Base-by-base conservation (phyloP, 768 basidiomycete species). In the Kwoniella europaea region DNA sequence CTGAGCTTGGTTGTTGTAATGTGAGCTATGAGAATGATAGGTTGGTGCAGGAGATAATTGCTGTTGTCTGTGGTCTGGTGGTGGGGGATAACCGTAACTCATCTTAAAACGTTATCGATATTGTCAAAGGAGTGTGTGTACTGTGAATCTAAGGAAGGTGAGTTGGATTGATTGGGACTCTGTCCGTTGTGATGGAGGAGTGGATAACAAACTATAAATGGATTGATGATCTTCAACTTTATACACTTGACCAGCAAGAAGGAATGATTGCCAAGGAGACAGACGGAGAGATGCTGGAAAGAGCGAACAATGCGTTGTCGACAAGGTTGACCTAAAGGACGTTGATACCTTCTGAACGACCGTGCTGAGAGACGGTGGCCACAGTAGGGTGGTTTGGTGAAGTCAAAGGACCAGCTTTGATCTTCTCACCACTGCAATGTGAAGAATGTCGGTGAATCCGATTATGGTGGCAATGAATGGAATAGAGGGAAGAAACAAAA, bases 51-150 rank as follows among this genome's bases (percentile, higher is more conserved):
- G 44, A 12, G 63, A 63, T 52, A 63, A 41, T 13, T 42, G 59
- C 42, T 50, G 18, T 18, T 18, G 12, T 50, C 41, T 61, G 42
- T 43, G 35, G 41, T 61, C 57, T 22, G 15, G 24, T 27, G 59
- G 59, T 61, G 59, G 41, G 22, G 35, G 59, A 22, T 61, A 61
- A 42, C 59, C 59, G 59, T 61, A 61, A 61, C 59, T 61, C 59
- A 61, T 61, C 42, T 61, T 61, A 10, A 35, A 7, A 15, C 57
- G 22, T 4, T 59, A 41, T 59, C 6, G 16, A 59, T 59, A 27
- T 29, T 15, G 20, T 61, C 59, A 61, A 61, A 61, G 59, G 59
- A 61, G 24, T n/a, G 54, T 55, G 4, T 55, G 46, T 50, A 18
- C 10, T 55, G 24, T 18, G 24, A 55, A 55, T 18, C 15, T 13